A percentile compares a stretch with the other conserved stretches of the same genome.
These are phyloP conservation scores for Psilocybe cyanescens DNA, from an alignment of 768 basidiomycete species.

Conservation along the genomic window DNA sequence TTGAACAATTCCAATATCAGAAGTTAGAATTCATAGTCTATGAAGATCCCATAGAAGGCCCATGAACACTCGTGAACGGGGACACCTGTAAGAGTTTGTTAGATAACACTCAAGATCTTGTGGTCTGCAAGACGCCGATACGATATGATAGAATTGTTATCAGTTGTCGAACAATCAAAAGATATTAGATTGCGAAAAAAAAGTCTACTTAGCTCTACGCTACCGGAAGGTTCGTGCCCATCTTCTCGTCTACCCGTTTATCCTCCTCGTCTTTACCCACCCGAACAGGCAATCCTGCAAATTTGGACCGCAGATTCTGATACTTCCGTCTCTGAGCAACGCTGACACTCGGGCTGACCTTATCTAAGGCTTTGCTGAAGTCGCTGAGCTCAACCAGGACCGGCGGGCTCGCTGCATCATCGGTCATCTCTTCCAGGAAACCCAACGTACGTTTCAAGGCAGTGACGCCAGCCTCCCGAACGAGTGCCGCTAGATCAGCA, in stretches of 20 bases:
- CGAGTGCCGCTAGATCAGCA: slow-evolving; percentile 87
- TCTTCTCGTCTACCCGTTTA: slow-evolving; percentile 32
- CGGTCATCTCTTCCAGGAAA: slow-evolving; percentile 65
- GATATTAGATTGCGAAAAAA: too few species aligned
- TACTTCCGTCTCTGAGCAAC: slow-evolving; percentile 81
- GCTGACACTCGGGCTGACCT: slow-evolving; percentile 88
- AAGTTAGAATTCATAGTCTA: too few species aligned
- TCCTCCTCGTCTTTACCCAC: slow-evolving; percentile 47
- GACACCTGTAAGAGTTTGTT: too few species aligned
- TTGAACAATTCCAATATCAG: too few species aligned
- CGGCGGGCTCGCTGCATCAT: slow-evolving; percentile 27
- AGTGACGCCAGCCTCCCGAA: slow-evolving; percentile 88
- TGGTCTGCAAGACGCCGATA: too few species aligned
- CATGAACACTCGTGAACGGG: too few species aligned
- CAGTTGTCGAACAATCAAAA: too few species aligned
- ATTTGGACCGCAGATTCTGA: slow-evolving; percentile 77
- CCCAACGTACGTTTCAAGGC: slow-evolving; percentile 76
- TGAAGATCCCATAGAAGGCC: too few species aligned
- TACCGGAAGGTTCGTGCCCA: background rate
- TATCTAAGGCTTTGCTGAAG: slow-evolving; percentile 74
- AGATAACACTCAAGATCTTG: too few species aligned
- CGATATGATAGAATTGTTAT: too few species aligned
- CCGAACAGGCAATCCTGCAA: slow-evolving; percentile 76
- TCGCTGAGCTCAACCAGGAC: slow-evolving; percentile 65
- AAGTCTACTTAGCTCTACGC: too few species aligned